Base-by-base conservation (phyloP, 1,139 yeast species). In the Kurtzmaniella quercitrusa region DNA sequence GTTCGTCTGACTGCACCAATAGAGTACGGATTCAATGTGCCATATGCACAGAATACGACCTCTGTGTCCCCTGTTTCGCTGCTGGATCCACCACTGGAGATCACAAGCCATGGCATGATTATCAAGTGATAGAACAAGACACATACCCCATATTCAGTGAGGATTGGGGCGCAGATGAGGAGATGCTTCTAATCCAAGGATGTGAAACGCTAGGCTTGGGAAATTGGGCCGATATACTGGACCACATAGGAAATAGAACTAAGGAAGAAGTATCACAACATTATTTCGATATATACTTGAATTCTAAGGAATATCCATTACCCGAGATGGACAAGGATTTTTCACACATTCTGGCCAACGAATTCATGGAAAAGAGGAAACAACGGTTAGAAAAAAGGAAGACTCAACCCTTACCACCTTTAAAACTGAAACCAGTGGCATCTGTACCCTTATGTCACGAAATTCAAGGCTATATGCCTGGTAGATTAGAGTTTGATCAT, bases 161-260 rank as follows among this genome's bases (percentile, higher is more conserved):
- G 45, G 93, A 85, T 41, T 93, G 99, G 99, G 98, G 98, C 27
- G 98, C 98, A 0, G 98, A 93, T 63, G 99, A 93, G 62, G 99
- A 93, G 62, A 61, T 91, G 48, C 69, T 89, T 41, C 70, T 93
- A 48, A 78, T 94, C 17, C 96, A 90, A 61, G 98, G 98, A 7
- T 85, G 95, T 43, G 96, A 91, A 62, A 85, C 88, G 5, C 77
- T 79, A 45, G 98, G 99, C 0, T 69, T 91, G 46, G 99, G 98
- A 4, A 91, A 91, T 62, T 93, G 98, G 98, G 96, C 88, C 55
- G 98, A 93, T 62, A 80, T 93, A 15, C 86, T 96, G 10, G 98
- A 93, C 58, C 95, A 88, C 59, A 87, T 94, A 45, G 98, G 98
- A 7, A 90, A 93, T 40, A 65, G 98, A 48, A 81, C 90, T 21